Percentiles rank a stretch among this genome's conserved stretches.
These are phyloP conservation scores for Xylariaceae sp. DNA, from an alignment of 2,329 filamentous ascomycete genomes.

Conservation along the genomic window DNA sequence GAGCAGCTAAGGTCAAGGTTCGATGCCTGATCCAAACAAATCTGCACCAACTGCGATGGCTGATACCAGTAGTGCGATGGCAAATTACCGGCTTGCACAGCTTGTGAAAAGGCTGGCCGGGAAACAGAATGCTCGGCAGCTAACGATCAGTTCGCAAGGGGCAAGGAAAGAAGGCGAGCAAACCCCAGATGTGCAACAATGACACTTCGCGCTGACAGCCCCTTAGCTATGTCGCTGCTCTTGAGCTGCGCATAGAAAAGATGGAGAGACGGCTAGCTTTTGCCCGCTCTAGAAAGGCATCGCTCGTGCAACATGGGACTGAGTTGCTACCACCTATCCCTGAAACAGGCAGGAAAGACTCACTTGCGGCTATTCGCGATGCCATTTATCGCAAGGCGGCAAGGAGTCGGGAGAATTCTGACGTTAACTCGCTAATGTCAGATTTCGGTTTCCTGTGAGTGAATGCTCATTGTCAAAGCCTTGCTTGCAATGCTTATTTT, in stretches of 20 bases:
- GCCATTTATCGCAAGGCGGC: conserved; percentile 64
- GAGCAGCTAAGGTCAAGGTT: conserved; percentile 89
- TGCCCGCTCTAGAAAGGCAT: conserved; percentile 68
- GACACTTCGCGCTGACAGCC: conserved; percentile 1
- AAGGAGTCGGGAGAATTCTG: conserved; percentile 70
- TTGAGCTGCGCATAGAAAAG: conserved; percentile 89
- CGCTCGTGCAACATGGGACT: conserved; percentile 63
- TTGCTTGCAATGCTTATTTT: conserved; percentile 12
- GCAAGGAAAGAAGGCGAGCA: conserved; percentile 81
- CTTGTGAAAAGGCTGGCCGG: conserved; percentile 88
- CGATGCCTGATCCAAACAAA: conserved; percentile 3
- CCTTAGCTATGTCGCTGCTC: conserved; percentile 79
- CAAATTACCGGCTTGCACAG: conserved; percentile 90
- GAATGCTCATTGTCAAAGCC: neutral
- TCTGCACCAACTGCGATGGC: conserved; percentile 7
- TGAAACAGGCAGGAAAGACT: conserved; percentile 59
- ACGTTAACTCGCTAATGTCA: conserved; percentile 88
- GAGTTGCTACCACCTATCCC: conserved; percentile 46
- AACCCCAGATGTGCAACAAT: neutral
- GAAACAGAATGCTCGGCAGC: conserved; percentile 87
- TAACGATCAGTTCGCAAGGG: conserved; percentile 92
- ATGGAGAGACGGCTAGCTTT: conserved; percentile 75
- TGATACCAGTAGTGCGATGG: conserved; percentile 70
- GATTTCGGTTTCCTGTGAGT: conserved; percentile 87
- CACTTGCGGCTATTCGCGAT: conserved; percentile 58